Conservation (phyloP, 2,329 filamentous ascomycete genomes). For the Fusarium sp. region DNA sequence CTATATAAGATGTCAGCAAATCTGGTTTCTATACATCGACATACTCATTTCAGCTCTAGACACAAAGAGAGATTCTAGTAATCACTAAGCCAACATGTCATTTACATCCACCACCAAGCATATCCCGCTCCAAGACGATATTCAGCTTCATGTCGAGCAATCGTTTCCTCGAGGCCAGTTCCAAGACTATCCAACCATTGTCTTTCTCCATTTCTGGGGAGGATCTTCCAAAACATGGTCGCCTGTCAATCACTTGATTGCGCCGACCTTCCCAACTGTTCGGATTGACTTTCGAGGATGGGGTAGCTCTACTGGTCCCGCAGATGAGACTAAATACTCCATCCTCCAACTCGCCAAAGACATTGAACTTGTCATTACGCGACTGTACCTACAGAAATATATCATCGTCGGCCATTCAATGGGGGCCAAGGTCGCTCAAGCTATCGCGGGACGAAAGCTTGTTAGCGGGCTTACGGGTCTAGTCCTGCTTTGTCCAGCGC, state of each 20-base stretch:
- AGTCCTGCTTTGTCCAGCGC: not conserved
- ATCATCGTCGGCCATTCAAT: not conserved
- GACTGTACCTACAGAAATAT: rapidly evolving
- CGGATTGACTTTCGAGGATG: not conserved
- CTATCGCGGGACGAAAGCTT: not conserved
- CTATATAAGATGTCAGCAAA: not conserved
- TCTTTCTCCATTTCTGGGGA: not conserved
- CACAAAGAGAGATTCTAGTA: rapidly evolving
- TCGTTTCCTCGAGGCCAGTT: rapidly evolving
- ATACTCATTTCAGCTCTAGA: rapidly evolving
- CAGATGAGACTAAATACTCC: not conserved
- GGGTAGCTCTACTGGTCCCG: not conserved
- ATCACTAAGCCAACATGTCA: not conserved
- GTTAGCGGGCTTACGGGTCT: rapidly evolving
- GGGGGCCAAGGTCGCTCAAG: not conserved
- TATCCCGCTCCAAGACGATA: not conserved
- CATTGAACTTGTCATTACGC: rapidly evolving
- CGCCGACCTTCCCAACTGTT: not conserved
- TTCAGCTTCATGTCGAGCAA: rapidly evolving
- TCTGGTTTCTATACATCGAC: rapidly evolving
- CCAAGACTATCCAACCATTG: rapidly evolving
- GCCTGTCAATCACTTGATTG: not conserved
- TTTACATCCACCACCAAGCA: not conserved
- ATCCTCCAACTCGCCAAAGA: not conserved
- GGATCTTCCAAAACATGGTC: not conserved